Percentiles rank a stretch among this genome's conserved stretches.
Evolutionary conservation across 2,329 filamentous ascomycete species (phyloP).

Genomic region (Aspergillus chevalieri): DNA sequence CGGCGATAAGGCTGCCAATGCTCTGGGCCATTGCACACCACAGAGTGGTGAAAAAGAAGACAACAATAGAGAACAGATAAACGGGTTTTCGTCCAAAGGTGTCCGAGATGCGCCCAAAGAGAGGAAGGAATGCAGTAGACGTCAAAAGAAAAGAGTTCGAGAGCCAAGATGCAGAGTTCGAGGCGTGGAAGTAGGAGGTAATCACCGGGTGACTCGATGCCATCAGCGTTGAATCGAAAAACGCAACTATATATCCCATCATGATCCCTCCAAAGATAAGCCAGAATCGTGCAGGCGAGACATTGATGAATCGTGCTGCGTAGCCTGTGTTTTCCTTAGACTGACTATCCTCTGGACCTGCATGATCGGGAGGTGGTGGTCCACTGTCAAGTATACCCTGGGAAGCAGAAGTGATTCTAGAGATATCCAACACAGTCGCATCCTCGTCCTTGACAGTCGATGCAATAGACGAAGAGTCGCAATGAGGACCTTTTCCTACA

Average conservation of each 20-base stretch:
- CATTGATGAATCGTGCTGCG: conserved; percentile 31
- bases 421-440: conserved; percentile 13
- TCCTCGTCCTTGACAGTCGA: conserved; percentile 12
- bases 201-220: conserved; percentile 75
- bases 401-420: conserved; percentile 22
- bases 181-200: conserved; percentile 70
- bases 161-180: conserved; percentile 75
- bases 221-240: conserved; percentile 76
- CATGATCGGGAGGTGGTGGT: conserved; percentile 9
- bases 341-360: conserved; percentile 4
- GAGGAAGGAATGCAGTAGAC: conserved; percentile 67
- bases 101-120: conserved; percentile 69
- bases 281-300: conserved; percentile 50
- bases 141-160: conserved; percentile 74
- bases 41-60: conserved; percentile 60
- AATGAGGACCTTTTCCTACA: conserved; percentile 3
- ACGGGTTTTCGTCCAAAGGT: conserved; percentile 63
- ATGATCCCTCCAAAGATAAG: conserved; percentile 57
- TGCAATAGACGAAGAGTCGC: conserved; percentile 3
- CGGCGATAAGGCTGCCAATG: conserved; percentile 65
- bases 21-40: conserved; percentile 66
- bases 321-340: conserved; percentile 15
- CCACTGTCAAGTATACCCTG: conserved; percentile 21
- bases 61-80: conserved; percentile 55
- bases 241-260: conserved; percentile 50